These are phyloP conservation scores for Clarireedia homoeocarpa DNA, from an alignment of 2,329 filamentous ascomycete genomes.

Conservation along the genomic window DNA sequence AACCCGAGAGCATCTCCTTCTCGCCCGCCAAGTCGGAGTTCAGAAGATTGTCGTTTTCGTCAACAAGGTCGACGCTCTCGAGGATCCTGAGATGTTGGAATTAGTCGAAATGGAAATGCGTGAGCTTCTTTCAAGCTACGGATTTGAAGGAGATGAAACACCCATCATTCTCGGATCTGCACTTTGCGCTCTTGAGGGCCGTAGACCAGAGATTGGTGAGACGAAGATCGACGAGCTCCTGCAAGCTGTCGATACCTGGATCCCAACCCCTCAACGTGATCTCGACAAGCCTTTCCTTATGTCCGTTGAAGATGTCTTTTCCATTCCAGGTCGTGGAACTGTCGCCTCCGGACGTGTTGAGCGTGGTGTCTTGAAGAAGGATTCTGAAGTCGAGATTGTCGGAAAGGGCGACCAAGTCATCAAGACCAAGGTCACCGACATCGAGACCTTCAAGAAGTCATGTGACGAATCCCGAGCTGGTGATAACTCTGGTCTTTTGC, in stretches of 20 bases:
- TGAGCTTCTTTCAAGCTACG: conserved; percentile 85
- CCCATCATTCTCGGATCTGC: conserved; percentile 96
- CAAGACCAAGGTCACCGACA: conserved; percentile 99
- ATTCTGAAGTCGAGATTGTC: conserved; percentile 88
- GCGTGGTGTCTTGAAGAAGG: conserved; percentile 88
- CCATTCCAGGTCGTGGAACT: conserved; percentile 87
- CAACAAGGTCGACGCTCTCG: conserved; percentile 97
- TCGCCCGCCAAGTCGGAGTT: conserved; percentile 96
- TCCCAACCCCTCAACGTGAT: conserved; percentile 88
- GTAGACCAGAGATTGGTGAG: conserved; percentile 77
- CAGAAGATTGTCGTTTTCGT: conserved; percentile 98
- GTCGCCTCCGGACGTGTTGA: conserved; percentile 96
- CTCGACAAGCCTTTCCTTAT: conserved; percentile 98
- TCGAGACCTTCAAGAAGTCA: conserved; percentile 99
- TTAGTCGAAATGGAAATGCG: conserved; percentile 99
- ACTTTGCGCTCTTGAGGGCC: conserved; percentile 84
- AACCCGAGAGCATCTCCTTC: conserved; percentile 94
- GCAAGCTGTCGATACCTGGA: conserved; percentile 86
- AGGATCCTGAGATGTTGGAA: conserved; percentile 99
- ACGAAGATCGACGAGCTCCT: conserved; percentile 89
- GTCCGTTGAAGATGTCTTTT: conserved; percentile 92
- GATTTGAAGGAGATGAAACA: conserved; percentile 96
- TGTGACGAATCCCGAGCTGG: conserved; percentile 94
- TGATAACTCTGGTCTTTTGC: conserved; percentile 95
- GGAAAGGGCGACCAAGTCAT: conserved; percentile 75